Base-by-base conservation (phyloP, 139 green algal genomes). In the Chlorella sorokiniana region DNA sequence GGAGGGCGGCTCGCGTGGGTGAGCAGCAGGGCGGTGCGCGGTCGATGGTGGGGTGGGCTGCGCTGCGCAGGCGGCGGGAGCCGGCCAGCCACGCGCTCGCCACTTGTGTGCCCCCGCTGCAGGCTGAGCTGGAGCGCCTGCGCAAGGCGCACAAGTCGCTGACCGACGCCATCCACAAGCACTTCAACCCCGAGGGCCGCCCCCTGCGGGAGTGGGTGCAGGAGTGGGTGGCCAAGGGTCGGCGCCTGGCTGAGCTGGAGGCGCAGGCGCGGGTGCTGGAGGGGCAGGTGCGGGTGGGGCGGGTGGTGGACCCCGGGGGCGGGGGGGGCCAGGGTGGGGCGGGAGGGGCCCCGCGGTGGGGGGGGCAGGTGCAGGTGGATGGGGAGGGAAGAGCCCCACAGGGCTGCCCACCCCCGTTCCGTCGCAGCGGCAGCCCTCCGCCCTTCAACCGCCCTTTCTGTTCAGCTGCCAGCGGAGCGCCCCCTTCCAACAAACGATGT, bases 141-240 rank as follows among this genome's bases (percentile, higher is more conserved):
- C 40, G 41, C 11, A 27, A n/a, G 25, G 42, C 41, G 25, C 35
- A 54, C 45, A 69, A 51, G 5, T 42, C 9, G 18, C 38, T 87
- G 29, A 63, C 33, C 1, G 45, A 59, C 5, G 25, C 29, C 41
- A 80, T 87, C n/a, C 29, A 33, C 20, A 31, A n/a, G 25, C 44
- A 69, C 45, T 87, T 81, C 76, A 87, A 87, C 76, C 67, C 61
- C 2, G 83, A 87, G 44, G 81, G 81, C 31, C 20, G 37, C 52
- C 64, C 82, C 37, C 35, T 70, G 18, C 42, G 45, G 51, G 63
- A 79, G 38, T 86, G 82, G 82, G 4, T 70, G 38, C 20, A n/a
- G 64, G 33, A 25, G 22, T 75, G 83, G 73, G 42, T 69, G 2
- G 51, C 8, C 22, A 86, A 86, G 78, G 82, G 83, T 45, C 48